Percentiles rank a stretch among this genome's conserved stretches.
Conservation (phyloP, 2,329 filamentous ascomycete genomes). For the Fusarium sp. region DNA sequence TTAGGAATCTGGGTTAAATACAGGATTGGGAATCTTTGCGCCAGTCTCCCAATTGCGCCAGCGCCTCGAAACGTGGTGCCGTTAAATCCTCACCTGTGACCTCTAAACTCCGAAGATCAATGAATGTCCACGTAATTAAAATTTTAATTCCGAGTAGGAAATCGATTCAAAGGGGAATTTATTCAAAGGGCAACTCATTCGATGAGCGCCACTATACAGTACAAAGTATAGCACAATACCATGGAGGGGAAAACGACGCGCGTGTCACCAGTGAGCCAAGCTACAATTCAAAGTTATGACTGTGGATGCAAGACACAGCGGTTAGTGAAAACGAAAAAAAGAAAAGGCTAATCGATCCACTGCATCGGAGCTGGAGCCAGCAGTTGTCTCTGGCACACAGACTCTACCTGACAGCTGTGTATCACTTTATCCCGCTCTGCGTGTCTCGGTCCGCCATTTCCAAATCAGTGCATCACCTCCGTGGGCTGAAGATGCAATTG, state of each 20-base stretch:
- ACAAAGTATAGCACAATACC: not conserved
- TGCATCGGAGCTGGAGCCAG: slow-evolving; percentile 35
- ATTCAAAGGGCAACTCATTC: slow-evolving; percentile 1
- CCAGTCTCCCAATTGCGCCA: not conserved
- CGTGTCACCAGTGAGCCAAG: slow-evolving; percentile 16
- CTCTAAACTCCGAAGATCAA: slow-evolving; percentile 17
- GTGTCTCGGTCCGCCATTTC: slow-evolving; percentile 37
- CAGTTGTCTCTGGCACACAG: slow-evolving; percentile 10
- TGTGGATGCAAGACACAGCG: slow-evolving; percentile 32
- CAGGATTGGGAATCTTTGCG: slow-evolving; percentile 2
- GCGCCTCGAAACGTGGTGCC: slow-evolving; percentile 19
- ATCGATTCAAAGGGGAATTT: not conserved
- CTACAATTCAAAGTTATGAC: slow-evolving; percentile 27
- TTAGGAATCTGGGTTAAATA: slow-evolving; percentile 28
- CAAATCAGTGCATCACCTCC: slow-evolving; percentile 32
- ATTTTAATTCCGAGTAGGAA: not conserved
- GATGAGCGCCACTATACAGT: not conserved
- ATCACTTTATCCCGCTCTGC: not conserved
- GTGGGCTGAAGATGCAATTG: slow-evolving; percentile 35
- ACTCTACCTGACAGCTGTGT: slow-evolving; percentile 24
- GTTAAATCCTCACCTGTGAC: slow-evolving; percentile 1
- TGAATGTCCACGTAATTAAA: not conserved
- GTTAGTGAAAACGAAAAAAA: slow-evolving; percentile 15
- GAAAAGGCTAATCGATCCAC: slow-evolving; percentile 23
- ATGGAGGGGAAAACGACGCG: not conserved